Evolutionary conservation across 345 rosid genomes (phyloP).

Genomic region (Psidium friedrichsthalianum): DNA sequence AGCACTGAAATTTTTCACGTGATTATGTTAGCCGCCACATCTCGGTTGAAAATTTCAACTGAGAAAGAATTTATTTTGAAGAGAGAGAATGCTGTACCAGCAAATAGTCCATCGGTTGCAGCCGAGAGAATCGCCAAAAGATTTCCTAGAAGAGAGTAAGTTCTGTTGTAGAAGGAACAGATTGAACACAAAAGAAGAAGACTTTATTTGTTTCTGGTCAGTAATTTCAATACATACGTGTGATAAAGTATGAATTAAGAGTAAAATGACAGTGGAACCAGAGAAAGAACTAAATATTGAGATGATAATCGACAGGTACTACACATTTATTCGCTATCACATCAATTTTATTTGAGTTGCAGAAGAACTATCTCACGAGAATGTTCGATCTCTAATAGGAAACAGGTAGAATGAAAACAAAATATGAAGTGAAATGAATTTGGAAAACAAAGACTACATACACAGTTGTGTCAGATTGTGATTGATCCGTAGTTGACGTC

Average conservation of each 20-base stretch:
- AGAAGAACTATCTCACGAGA: not conserved
- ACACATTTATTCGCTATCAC: not conserved
- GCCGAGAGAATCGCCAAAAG: constrained; percentile 31
- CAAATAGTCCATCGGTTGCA: constrained; percentile 22
- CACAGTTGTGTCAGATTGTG: constrained; percentile 6
- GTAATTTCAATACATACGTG: not conserved
- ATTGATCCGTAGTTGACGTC: constrained; percentile 17
- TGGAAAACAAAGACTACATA: not conserved
- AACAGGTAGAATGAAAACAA: not conserved
- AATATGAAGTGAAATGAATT: not conserved
- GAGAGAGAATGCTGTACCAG: constrained; percentile 9
- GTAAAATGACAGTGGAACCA: not conserved
- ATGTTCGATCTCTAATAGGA: not conserved
- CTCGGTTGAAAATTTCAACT: not conserved
- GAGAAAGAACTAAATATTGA: not conserved
- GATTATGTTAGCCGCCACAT: not conserved
- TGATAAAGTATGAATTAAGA: not conserved
- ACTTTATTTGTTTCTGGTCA: not conserved
- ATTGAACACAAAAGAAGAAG: not conserved
- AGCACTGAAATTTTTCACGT: constrained; percentile 14
- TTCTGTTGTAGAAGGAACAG: constrained; percentile 2
- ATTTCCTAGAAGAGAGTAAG: constrained; percentile 23
- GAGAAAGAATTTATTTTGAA: not conserved
- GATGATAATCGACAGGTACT: not conserved
- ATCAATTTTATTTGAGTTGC: not conserved